phyloP scores from a whole-genome alignment of 2,329 filamentous ascomycete genomes.

The Fusarium agapanthi region DNA sequence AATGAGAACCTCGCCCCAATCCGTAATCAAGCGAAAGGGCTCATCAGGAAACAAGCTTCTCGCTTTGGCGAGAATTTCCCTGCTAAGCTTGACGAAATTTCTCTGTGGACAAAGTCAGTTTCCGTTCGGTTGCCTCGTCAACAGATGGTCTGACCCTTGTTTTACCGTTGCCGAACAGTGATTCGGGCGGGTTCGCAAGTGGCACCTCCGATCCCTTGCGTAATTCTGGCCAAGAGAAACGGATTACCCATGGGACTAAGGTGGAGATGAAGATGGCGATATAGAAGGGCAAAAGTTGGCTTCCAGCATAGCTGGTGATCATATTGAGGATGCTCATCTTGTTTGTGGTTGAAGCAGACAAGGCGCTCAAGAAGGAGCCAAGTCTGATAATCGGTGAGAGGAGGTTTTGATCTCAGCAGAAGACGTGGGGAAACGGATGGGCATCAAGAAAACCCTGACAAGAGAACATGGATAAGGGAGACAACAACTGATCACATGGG shows the following conservation, averaged over 20 bases:
- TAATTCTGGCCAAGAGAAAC: neutral
- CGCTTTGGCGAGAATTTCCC: neutral
- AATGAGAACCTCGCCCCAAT: neutral
- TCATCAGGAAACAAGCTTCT: neutral
- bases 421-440: neutral
- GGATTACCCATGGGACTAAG: neutral
- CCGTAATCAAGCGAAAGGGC: neutral
- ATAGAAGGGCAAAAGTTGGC: rapidly evolving
- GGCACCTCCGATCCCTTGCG: neutral
- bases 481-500: rapidly evolving
- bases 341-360: neutral
- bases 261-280: neutral
- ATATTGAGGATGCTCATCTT: neutral
- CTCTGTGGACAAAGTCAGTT: neutral
- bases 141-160: neutral
- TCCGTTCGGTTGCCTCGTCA: neutral
- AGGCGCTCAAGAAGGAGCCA: rapidly evolving
- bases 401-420: too few species aligned
- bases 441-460: neutral
- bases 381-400: rapidly evolving
- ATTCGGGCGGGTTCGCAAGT: neutral
- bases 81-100: neutral
- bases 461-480: rapidly evolving
- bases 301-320: neutral
- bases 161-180: neutral